A percentile compares a stretch with the other conserved stretches of the same genome.
These are phyloP conservation scores for Triadica sebifera DNA, from an alignment of 345 rosid genomes.

Conservation along the genomic window DNA sequence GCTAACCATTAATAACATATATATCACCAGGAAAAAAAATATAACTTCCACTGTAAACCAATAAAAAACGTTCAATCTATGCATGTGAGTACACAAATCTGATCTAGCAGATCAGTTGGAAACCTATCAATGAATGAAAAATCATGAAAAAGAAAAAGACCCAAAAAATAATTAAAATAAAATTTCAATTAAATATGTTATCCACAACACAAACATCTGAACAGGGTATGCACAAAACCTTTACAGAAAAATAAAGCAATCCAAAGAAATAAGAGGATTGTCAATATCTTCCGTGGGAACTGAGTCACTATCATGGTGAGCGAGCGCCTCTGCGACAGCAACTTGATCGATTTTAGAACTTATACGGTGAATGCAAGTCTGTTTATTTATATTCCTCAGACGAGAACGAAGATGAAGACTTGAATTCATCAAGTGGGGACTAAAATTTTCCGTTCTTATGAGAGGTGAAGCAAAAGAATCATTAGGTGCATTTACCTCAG, in stretches of 20 bases:
- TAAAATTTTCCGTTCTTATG: constrained; percentile 37
- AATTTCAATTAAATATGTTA: too few relatives aligned
- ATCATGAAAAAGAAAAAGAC: not conserved
- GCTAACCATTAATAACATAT: too few relatives aligned
- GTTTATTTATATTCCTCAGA: constrained; percentile 31
- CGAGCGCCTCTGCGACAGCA: constrained; percentile 37
- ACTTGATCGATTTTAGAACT: constrained; percentile 53
- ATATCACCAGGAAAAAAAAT: not conserved
- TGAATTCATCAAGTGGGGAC: constrained; percentile 21
- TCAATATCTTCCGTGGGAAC: constrained; percentile 52
- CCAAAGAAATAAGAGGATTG: constrained; percentile 80
- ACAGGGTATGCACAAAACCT: not conserved
- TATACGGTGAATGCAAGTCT: constrained; percentile 55
- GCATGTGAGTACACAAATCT: not conserved
- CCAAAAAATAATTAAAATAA: too few relatives aligned
- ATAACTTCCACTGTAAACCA: not conserved
- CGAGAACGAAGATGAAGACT: constrained; percentile 24
- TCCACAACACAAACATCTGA: constrained; percentile 7
- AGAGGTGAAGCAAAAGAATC: constrained; percentile 29
- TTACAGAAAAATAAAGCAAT: constrained; percentile 87
- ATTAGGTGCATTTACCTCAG: constrained; percentile 20
- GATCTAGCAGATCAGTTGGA: constrained; percentile 8
- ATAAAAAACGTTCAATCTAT: not conserved
- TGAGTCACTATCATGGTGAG: constrained; percentile 29
- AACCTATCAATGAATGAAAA: not conserved